Conservation (phyloP, 2,329 filamentous ascomycete species). For the Escovopsis weberi region DNA sequence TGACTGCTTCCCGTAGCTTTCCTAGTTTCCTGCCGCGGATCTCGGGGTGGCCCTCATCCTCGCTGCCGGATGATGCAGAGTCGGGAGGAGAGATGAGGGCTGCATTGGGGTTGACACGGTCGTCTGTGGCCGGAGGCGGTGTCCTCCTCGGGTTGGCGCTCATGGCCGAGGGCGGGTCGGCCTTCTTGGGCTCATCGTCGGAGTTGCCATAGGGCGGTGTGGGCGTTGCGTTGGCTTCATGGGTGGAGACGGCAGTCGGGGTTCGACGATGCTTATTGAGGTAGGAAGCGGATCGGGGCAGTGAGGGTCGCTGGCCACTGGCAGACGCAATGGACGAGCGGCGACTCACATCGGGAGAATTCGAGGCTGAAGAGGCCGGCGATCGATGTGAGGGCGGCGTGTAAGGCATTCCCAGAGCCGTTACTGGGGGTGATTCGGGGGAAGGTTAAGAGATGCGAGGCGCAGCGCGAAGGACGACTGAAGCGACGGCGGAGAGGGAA, state of each 20-base stretch:
- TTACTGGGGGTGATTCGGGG: conserved; percentile 1
- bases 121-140: conserved; percentile 64
- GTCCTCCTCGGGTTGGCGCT: conserved; percentile 57
- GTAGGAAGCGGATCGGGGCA: conserved; percentile 53
- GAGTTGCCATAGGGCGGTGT: conserved; percentile 31
- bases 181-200: conserved; percentile 20
- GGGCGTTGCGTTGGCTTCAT: conserved; percentile 10
- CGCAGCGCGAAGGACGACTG: neutral
- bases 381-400: conserved; percentile 61
- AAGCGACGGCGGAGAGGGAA: too few relatives aligned
- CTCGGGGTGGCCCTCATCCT: conserved; percentile 53
- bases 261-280: conserved; percentile 49
- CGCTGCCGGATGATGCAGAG: conserved; percentile 65
- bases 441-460: neutral
- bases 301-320: conserved; percentile 29
- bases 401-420: conserved; percentile 59
- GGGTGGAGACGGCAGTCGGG: conserved; percentile 26
- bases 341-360: conserved; percentile 43
- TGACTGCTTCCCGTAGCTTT: conserved; percentile 62
- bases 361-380: conserved; percentile 42
- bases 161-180: conserved; percentile 27
- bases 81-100: conserved; percentile 87
- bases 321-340: conserved; percentile 39
- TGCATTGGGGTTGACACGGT: conserved; percentile 59
- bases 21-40: conserved; percentile 34